Evolutionary conservation across 2,329 filamentous ascomycete species (phyloP), one percentile per base, ranked within the genome.

Genomic region (Hypoxylon sp.): DNA sequence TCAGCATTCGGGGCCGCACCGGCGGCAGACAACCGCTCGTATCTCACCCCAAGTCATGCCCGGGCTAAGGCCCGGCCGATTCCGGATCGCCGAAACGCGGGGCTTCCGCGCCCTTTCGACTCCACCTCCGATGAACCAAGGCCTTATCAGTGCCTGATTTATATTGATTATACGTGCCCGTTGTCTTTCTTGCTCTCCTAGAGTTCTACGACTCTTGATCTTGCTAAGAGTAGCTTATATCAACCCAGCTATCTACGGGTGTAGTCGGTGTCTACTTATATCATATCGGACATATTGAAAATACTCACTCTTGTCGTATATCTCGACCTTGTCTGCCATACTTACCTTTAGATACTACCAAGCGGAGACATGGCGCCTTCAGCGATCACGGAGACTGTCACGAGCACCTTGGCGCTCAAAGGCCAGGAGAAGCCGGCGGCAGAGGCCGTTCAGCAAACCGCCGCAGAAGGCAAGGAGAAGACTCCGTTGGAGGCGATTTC

Each of bases 401-500:
- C 61, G 15, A 58, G 46, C 45, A 53, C 46, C 18, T 43, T 65
- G 27, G 42, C 62, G 18, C 51, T 58, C 41, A 67, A 65, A 41
- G 56, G 45, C 17, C 49, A 56, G 33, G 63, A 57, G 48, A 62
- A 64, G 24, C 37, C 51, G 15, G 42, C 52, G n/a, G 42, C 52
- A 13, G 54, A 61, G n/a, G 27, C 42, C 13, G 47, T 38, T 8
- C 42, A 23, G 17, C 48, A 64, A 31, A 37, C 31, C 24, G 43
- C 38, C 5, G 31, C 21, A 3, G 54, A 55, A 27, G 61, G 66
- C 48, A 57, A 66, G 55, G 68, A 73, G 45, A 65, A 64, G 48
- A 75, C 73, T 10, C 72, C 73, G 2, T 55, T 75, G 23, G 72
- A 75, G 55, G 73, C 73, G 27, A 74, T 75, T 35, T 74, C 72